Percentiles rank a stretch among this genome's conserved stretches.
Conservation (phyloP, 495 filamentous ascomycete species). For the Penicillium manginii region DNA sequence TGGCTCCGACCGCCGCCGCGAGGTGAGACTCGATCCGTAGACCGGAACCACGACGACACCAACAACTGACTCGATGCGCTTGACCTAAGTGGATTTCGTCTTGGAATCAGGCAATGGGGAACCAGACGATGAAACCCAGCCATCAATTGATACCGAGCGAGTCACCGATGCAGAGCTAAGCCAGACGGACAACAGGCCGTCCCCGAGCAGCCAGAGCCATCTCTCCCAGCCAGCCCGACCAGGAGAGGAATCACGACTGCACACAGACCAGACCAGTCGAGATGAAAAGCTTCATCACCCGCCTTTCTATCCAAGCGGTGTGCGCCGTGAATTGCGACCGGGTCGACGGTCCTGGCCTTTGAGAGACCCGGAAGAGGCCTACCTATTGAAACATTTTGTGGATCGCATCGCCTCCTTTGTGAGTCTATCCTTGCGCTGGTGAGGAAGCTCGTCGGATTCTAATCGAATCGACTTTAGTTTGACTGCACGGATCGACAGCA, state of each 20-base stretch:
- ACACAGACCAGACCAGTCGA: background rate
- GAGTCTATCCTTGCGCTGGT: constrained; percentile 3
- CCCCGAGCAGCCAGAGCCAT: background rate
- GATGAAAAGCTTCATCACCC: background rate
- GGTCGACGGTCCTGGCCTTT: constrained; percentile 24
- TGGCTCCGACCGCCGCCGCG: constrained; percentile 31
- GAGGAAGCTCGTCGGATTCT: background rate
- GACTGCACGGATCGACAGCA: constrained; percentile 60
- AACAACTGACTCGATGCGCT: background rate
- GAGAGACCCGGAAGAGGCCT: constrained; percentile 27
- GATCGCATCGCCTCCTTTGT: constrained; percentile 29
- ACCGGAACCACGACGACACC: background rate
- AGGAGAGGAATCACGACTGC: background rate
- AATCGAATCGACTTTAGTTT: constrained; percentile 37
- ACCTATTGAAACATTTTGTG: constrained; percentile 28
- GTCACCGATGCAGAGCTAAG: background rate
- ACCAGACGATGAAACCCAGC: constrained; percentile 3
- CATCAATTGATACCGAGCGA: background rate
- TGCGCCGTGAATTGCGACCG: background rate
- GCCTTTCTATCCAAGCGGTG: background rate
- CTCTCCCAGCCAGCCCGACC: background rate
- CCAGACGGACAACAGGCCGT: background rate
- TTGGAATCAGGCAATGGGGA: constrained; percentile 28
- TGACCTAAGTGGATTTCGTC: constrained; percentile 28
- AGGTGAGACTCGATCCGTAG: constrained; percentile 13